A percentile compares a stretch with the other conserved stretches of the same genome.
phyloP scores from a whole-genome alignment of 83 land plant genomes.

The Larix sibirica region DNA sequence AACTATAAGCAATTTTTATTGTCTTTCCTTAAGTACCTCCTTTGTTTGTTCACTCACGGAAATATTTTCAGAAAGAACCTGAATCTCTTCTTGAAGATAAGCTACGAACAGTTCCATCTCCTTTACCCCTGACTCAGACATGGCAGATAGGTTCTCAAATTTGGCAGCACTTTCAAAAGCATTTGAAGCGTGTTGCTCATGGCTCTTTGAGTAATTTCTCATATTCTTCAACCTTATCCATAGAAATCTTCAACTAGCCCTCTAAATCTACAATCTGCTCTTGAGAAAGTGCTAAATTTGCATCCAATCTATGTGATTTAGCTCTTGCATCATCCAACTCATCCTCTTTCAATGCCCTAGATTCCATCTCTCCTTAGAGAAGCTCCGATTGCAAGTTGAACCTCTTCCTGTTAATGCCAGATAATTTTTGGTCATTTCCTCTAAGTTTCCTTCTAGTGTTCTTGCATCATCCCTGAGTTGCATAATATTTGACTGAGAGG shows the following conservation, averaged over 20 bases:
- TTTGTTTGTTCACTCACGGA: slow-evolving; percentile 42
- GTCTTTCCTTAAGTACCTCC: slow-evolving; percentile 28
- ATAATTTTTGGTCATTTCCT: too few relatives aligned
- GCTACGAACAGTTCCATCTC: slow-evolving; percentile 50
- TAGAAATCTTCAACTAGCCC: slow-evolving; percentile 28
- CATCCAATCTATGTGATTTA: too few relatives aligned
- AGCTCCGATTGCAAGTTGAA: too few relatives aligned
- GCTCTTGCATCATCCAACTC: too few relatives aligned
- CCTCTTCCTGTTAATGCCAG: too few relatives aligned
- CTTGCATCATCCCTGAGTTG: too few relatives aligned
- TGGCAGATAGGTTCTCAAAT: slow-evolving; percentile 40
- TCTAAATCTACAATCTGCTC: slow-evolving; percentile 48
- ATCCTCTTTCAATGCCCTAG: too few relatives aligned
- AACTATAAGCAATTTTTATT: slow-evolving; percentile 22
- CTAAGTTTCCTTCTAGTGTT: too few relatives aligned
- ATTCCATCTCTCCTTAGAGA: too few relatives aligned
- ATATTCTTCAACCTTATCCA: slow-evolving; percentile 29
- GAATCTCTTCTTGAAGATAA: slow-evolving; percentile 50
- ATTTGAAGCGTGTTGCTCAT: neutral
- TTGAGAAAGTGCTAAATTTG: too few relatives aligned
- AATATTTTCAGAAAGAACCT: slow-evolving; percentile 40
- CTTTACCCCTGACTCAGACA: slow-evolving; percentile 41
- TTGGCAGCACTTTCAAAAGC: slow-evolving; percentile 36
- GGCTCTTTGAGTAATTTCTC: neutral
- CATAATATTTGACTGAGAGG: too few relatives aligned